Base-by-base conservation (phyloP, 768 basidiomycete species). In the Trametes cinnabarina region DNA sequence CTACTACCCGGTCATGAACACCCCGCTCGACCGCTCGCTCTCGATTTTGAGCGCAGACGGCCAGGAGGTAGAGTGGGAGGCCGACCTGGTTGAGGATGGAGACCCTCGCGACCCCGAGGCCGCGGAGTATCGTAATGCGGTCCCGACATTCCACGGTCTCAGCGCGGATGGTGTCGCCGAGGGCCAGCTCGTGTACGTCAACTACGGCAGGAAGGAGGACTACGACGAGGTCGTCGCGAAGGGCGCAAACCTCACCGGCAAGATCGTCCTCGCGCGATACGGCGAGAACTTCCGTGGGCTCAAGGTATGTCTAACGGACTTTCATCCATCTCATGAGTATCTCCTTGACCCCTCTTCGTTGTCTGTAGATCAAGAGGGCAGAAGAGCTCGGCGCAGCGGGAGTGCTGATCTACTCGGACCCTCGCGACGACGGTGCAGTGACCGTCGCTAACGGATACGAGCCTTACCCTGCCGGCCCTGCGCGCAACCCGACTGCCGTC, bases 1-100 rank as follows among this genome's bases (percentile, higher is more conserved):
- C 44, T 97, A 98, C 71, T 96, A 89, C 71, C 94, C 95, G 0
- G 78, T 94, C 42, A 74, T 96, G 75, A 92, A 96, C 71, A 88
- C 83, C 0, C 85, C 91, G 3, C 75, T 87, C 5, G 81, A 87
- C 51, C 82, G 84, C 51, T 80, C 79, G 55, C 74, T 95, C 10
- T 79, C 86, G 42, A 83, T 94, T 20, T 71, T 91, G 42, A 81
- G 76, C 22, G 76, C 77, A 17, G 75, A 82, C 35, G 85, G 85
- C 2, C 86, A 90, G 23, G 64, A 69, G 20, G 67, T 77, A n/a
- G 69, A 77, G 9, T 91, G 91, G 88, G 76, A 74, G 42, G 93
- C 94, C 20, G 82, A 90, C 62, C 73, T 97, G 4, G 77, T 80
- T 55, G 90, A 92, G 66, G 77, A 82, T 32, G 89, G 87, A 61